Percentiles rank a stretch among this genome's conserved stretches.
These are phyloP conservation scores for Penicillium sp. DNA, from an alignment of 2,329 filamentous ascomycete species.

Conservation along the genomic window DNA sequence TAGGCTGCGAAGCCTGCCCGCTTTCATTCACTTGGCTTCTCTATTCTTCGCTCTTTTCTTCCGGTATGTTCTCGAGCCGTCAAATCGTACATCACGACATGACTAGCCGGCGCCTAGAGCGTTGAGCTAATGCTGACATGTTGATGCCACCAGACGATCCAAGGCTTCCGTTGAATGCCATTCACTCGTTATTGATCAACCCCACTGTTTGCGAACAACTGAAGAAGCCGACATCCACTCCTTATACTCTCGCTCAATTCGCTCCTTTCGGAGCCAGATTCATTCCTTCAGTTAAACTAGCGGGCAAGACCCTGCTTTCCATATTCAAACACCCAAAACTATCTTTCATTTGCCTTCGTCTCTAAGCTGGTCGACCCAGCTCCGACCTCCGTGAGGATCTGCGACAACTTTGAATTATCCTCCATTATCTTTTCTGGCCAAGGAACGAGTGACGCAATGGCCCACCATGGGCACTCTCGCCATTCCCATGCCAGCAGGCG, in stretches of 20 bases:
- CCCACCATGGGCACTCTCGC: constrained; percentile 20
- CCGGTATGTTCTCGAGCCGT: constrained; percentile 14
- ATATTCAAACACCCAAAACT: not conserved
- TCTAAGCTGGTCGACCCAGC: constrained; percentile 17
- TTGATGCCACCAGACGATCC: constrained; percentile 5
- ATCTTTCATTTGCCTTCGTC: constrained; percentile 7
- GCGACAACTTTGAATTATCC: constrained; percentile 1
- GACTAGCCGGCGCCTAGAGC: no score
- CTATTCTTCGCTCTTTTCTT: constrained; percentile 16
- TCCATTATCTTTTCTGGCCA: not conserved
- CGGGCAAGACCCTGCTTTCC: constrained; percentile 18
- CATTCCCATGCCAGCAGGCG: constrained; percentile 19
- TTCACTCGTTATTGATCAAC: constrained; percentile 15
- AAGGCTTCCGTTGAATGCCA: constrained; percentile 7
- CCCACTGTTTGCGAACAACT: constrained; percentile 1
- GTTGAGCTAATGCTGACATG: constrained; percentile 7
- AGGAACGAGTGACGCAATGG: constrained; percentile 16
- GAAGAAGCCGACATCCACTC: constrained; percentile 9
- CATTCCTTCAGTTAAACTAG: constrained; percentile 7
- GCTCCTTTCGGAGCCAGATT: constrained; percentile 6
- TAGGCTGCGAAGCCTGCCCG: constrained; percentile 11
- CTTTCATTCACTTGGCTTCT: constrained; percentile 1
- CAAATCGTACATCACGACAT: no score
- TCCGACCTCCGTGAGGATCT: constrained; percentile 19
- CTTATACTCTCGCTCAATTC: constrained; percentile 1